phyloP scores from a whole-genome alignment of 2,329 filamentous ascomycete species.

The Helotiales sp. region DNA sequence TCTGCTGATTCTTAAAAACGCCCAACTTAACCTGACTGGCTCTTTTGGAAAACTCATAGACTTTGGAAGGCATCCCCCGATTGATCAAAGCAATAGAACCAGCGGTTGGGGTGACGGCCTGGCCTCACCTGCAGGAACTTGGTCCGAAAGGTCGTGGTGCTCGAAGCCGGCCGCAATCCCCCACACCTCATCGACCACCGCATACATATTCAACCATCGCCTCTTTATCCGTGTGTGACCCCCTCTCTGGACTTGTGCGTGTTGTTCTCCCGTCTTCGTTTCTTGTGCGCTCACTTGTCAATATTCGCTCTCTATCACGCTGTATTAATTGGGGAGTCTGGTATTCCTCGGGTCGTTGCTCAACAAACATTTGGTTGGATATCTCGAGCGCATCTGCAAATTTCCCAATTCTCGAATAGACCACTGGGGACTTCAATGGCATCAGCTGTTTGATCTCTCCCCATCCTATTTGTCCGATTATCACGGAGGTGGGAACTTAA shows the following conservation, averaged over 20 bases:
- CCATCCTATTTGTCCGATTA: constrained; percentile 12
- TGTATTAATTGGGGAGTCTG: constrained; percentile 45
- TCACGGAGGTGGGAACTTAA: constrained; percentile 7
- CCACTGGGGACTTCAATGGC: constrained; percentile 21
- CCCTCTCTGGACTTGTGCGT: constrained; percentile 24
- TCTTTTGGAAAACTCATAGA: constrained; percentile 20
- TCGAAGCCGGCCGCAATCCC: constrained; percentile 27
- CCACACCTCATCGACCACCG: constrained; percentile 33
- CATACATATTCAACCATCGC: constrained; percentile 36
- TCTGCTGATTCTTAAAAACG: constrained; percentile 14
- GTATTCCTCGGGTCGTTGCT: constrained; percentile 43
- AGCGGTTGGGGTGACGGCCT: constrained; percentile 42
- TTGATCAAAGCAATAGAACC: constrained; percentile 38
- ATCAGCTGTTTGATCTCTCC: constrained; percentile 11
- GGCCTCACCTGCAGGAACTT: constrained; percentile 41
- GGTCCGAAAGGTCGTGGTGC: constrained; percentile 26
- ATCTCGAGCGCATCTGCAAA: constrained; percentile 27
- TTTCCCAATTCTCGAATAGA: constrained; percentile 19
- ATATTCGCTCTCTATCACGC: constrained; percentile 40
- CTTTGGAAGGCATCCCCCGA: constrained; percentile 26
- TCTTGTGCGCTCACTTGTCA: constrained; percentile 23
- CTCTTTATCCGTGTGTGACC: constrained; percentile 34
- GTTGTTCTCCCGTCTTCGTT: constrained; percentile 21
- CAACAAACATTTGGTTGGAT: constrained; percentile 20
- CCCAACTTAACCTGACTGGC: constrained; percentile 29